Base-by-base conservation (phyloP, 2,329 filamentous ascomycete species). In the Monilinia fructicola region DNA sequence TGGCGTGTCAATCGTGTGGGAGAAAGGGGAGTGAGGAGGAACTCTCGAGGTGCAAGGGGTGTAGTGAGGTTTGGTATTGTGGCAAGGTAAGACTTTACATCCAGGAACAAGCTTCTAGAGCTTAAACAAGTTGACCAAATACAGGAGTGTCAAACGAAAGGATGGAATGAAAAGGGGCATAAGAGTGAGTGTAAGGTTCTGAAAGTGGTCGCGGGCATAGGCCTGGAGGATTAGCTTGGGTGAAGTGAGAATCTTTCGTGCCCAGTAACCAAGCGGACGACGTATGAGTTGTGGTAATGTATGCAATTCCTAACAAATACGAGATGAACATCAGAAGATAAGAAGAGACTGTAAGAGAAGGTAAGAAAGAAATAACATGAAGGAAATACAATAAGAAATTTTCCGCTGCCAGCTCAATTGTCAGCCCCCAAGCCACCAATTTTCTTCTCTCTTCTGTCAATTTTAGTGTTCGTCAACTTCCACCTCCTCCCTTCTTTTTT, bases 61-160 rank as follows among this genome's bases (percentile, higher is more conserved):
- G 74, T 65, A 68, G 66, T 48, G 58, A 64, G 26, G 72, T 72
- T 38, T 74, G 73, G 73, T 75, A 75, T 70, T 75, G 74, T 66
- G 69, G 70, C 14, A 75, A 74, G 70, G 74, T 74, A 67, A 28
- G 68, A 69, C 40, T 62, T 35, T 12, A 14, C 54, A n/a, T 23
- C n/a, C 28, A 31, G 16, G 31, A 54, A 65, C 23, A 53, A 54
- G 35, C 3, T 38, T n/a, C 12, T 16, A 31, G 26, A 56, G 28
- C 46, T 59, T 38, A 31, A 44, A n/a, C 52, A 23, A 44, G 21
- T 35, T 65, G 46, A 48, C 35, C n/a, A 46, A 28, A 40, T 38
- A 50, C n/a, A 75, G 74, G 68, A 70, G 16, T 75, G 74, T 59
- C 74, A 75, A 59, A 63, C 67, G 16, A 67, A 67, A 50, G 74